Conservation (phyloP, 1,284 basidiomycete species). For the Ceratobasidium sp. region DNA sequence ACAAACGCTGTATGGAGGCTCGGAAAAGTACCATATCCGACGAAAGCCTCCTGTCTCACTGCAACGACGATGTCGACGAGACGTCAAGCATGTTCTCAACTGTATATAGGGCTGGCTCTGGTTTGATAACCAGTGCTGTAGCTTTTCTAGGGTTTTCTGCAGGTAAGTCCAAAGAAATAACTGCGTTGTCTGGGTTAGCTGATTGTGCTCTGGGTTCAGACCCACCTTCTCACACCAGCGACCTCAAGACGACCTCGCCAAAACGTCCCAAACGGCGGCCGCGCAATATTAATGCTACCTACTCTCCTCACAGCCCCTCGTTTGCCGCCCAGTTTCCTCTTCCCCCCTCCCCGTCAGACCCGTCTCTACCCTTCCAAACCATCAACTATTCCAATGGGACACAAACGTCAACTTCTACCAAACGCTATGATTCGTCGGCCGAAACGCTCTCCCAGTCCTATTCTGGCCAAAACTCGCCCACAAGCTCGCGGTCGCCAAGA, state of each 20-base stretch:
- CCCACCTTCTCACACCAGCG: constrained; percentile 27
- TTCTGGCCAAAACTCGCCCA: neutral
- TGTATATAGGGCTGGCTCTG: neutral
- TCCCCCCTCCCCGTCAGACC: constrained; percentile 17
- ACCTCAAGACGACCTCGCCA: neutral
- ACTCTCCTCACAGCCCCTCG: neutral
- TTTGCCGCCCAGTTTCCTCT: constrained; percentile 22
- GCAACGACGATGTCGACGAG: neutral
- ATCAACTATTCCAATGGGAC: constrained; percentile 3
- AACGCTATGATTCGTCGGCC: neutral
- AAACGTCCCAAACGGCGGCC: constrained; percentile 23
- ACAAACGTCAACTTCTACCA: neutral
- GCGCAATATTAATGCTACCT: neutral
- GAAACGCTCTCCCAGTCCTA: constrained; percentile 12
- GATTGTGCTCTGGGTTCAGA: neutral
- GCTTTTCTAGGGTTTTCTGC: neutral
- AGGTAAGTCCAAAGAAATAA: neutral
- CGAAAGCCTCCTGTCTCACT: constrained; percentile 4
- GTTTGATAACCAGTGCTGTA: neutral
- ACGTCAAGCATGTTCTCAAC: neutral
- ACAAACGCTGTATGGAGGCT: constrained; percentile 20
- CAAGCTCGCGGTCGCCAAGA: constrained; percentile 27
- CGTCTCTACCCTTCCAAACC: constrained; percentile 12
- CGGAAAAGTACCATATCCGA: constrained; percentile 9
- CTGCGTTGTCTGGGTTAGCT: neutral